Evolutionary conservation across 2,329 filamentous ascomycete species (phyloP), one percentile per base, ranked within the genome.

Genomic region (Aaosphaeria arxii): DNA sequence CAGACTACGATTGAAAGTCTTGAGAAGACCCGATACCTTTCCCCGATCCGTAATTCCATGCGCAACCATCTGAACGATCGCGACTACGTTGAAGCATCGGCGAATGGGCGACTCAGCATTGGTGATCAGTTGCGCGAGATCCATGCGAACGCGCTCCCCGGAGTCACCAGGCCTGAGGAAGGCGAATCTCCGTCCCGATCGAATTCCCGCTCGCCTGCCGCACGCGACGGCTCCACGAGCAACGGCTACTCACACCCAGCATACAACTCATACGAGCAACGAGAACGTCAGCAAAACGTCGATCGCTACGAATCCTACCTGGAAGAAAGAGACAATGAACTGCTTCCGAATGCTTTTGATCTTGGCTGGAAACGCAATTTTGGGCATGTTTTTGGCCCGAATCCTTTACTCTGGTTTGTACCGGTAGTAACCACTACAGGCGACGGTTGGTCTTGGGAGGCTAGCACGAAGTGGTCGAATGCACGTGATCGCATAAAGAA

Each of bases 1-100:
- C 85, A 95, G 71, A 99, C 94, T 1, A 99, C 94, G 3, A 96
- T 99, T 50, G 94, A 99, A 70, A 95, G 88, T 61, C 76, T 99
- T 50, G 94, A 99, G 71, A 96, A 94, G 77, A 97, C 92, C 2
- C 83, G 94, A 47, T 99, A 99, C 71, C 80, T 96, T 6, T 90
- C 88, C 7, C 89, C 90, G 0, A 69, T 96, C 51, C 82, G 87
- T 48, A 84, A 84, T 64, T 81, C 81, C 43, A 80, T 92, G 64
- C 84, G 88, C 63, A 76, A 82, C 53, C 80, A 85, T 47, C 80
- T 83, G 56, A 71, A 70, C 40, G 60, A 69, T 47, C 64, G 75
- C 54, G 61, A 79, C 74, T 61, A 71, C 51, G 46, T 72, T 7
- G 67, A 70, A 29, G 76, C 46, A 70, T 78, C 54, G 44, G 61